phyloP scores from a whole-genome alignment of 768 basidiomycete genomes.

The Phlebiopsis gigantea region DNA sequence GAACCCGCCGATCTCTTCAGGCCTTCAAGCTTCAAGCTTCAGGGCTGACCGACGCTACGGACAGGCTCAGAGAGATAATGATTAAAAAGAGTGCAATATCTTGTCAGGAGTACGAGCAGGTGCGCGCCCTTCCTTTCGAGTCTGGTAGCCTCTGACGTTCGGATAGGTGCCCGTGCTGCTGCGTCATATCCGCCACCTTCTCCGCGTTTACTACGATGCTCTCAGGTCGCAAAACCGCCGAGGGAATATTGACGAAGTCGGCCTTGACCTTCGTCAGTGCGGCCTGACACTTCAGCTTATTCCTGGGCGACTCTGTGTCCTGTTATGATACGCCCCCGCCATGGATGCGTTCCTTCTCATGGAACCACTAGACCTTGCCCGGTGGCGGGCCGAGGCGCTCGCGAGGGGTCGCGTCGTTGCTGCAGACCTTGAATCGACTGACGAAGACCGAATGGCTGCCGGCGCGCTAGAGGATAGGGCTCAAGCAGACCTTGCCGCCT shows the following conservation, averaged over 20 bases:
- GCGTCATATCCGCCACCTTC: constrained; percentile 21
- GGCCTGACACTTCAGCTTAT: constrained; percentile 24
- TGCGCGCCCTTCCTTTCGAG: not conserved
- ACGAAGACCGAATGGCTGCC: constrained; percentile 17
- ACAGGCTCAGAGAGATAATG: constrained; percentile 11
- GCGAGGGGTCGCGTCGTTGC: constrained; percentile 12
- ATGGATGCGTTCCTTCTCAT: constrained; percentile 24
- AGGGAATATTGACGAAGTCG: constrained; percentile 24
- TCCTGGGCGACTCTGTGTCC: constrained; percentile 19
- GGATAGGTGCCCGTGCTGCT: constrained; percentile 20
- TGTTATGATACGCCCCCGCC: constrained; percentile 16
- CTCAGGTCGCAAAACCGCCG: constrained; percentile 11
- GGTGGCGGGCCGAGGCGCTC: constrained; percentile 19
- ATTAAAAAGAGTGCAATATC: constrained; percentile 11
- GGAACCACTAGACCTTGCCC: constrained; percentile 24
- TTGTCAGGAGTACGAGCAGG: constrained; percentile 14
- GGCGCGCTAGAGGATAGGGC: constrained; percentile 18
- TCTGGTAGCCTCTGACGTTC: not conserved
- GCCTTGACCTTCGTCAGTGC: constrained; percentile 21
- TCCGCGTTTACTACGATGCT: constrained; percentile 26
- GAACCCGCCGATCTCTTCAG: constrained; percentile 20
- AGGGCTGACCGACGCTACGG: constrained; percentile 21
- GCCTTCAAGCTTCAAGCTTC: no score
- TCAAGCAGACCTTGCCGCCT: constrained; percentile 19
- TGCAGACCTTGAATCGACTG: constrained; percentile 22